Evolutionary conservation across 2,329 filamentous ascomycete species (phyloP).

Genomic region (Aspergillus persii): DNA sequence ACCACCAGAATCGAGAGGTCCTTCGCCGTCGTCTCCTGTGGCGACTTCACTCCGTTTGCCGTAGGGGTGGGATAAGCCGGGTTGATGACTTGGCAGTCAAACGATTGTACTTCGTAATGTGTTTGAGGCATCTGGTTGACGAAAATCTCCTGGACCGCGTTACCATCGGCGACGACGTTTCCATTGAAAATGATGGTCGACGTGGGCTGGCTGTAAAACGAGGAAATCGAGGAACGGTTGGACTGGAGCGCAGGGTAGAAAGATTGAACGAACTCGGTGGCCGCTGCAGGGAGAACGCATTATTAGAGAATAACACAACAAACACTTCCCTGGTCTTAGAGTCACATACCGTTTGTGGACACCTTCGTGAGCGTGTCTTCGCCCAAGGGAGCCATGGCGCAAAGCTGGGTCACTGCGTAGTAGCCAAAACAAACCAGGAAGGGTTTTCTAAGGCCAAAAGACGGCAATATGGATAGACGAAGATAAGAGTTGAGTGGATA

Average conservation of each 20-base stretch:
- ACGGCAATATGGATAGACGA: background rate
- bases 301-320: background rate
- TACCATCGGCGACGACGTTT: conserved; percentile 59
- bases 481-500: background rate
- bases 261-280: conserved; percentile 67
- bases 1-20: conserved; percentile 71
- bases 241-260: conserved; percentile 75
- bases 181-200: conserved; percentile 80
- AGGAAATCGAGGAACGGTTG: conserved; percentile 54
- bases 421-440: background rate
- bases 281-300: conserved; percentile 50
- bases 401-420: background rate
- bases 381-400: conserved; percentile 30
- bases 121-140: conserved; percentile 60
- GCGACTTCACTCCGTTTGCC: conserved; percentile 33
- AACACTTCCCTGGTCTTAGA: background rate
- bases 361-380: conserved; percentile 41
- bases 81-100: conserved; percentile 78
- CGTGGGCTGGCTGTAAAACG: conserved; percentile 65
- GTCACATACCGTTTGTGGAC: conserved; percentile 40
- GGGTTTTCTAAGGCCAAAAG: background rate
- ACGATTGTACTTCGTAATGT: conserved; percentile 72
- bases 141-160: conserved; percentile 67
- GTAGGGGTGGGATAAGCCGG: conserved; percentile 61
- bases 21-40: conserved; percentile 46